Base-by-base conservation (phyloP, 176 grass and related monocot species). In the Dactylis glomerata region DNA sequence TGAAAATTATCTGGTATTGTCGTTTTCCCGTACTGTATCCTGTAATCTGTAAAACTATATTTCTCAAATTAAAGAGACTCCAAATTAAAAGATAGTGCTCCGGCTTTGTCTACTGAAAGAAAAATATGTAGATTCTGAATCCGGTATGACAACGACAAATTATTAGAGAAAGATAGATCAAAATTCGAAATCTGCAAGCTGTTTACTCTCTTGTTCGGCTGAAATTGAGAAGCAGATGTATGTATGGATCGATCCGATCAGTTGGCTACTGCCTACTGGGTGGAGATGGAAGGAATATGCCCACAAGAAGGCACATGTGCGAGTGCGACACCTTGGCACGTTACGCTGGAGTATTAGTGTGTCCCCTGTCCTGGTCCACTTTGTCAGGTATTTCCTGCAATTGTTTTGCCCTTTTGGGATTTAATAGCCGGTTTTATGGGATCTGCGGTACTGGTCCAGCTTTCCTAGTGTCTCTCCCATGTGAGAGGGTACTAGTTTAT, bases 381-480 rank as follows among this genome's bases (percentile, higher is more conserved):
- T 32, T 62, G 80, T 80, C 65, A 79, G 74, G 42, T 65, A 68
- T 56, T 61, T 32, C 34, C 50, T 19, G 72, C 71, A 24, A 71
- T 77, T 77, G 41, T 69, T 54, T n/a, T n/a, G 27, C 66, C 84
- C 80, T 86, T 90, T 90, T 73, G 22, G 45, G 80, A 79, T 86
- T 86, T 55, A 86, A 74, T 83, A 83, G 75, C 66, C 74, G 80
- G 66, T 83, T 83, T 79, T 83, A 83, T 86, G 64, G 84, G 79
- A 73, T 78, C 75, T 33, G 16, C 70, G 82, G 77, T 82, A 74
- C 83, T 57, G n/a, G 33, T 19, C 71, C 44, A 8, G 76, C 38
- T 32, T 20, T 41, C 24, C 81, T 20, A 28, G 33, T 20, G 71
- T 46, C 54, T 73, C 41, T 36, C 79, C 79, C 79, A 86, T 90